Conservation (phyloP, 176 grass and related monocot species). For the Musa schizocarpa region DNA sequence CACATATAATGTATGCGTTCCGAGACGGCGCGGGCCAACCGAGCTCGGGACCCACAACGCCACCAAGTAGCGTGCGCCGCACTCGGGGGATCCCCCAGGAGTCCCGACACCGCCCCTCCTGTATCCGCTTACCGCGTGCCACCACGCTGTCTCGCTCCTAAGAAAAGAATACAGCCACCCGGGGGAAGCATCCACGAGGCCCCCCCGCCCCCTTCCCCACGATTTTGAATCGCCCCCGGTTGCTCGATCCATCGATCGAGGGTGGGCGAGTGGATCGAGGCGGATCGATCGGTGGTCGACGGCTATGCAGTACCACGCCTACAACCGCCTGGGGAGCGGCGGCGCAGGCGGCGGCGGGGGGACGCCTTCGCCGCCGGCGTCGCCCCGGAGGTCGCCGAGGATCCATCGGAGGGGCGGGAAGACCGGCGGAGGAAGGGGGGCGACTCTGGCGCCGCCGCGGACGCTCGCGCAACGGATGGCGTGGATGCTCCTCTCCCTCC, state of each 20-base stretch:
- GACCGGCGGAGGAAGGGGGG: not conserved
- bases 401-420: constrained; percentile 36
- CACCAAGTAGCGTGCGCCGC: not conserved
- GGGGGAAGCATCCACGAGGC: not conserved
- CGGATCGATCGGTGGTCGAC: not conserved
- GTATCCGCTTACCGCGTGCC: not conserved
- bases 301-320: constrained; percentile 42
- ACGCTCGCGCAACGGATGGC: constrained; percentile 32
- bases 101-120: not conserved
- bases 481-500: constrained; percentile 39
- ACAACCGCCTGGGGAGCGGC: constrained; percentile 57
- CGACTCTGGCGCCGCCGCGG: constrained; percentile 9
- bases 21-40: no score
- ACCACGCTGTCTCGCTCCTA: not conserved
- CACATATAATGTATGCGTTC: no score
- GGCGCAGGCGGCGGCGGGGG: constrained; percentile 18
- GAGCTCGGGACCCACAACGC: no score
- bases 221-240: not conserved
- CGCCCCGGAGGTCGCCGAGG: constrained; percentile 47
- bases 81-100: not conserved
- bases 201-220: not conserved
- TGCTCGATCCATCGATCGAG: constrained; percentile 1
- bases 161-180: not conserved
- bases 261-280: not conserved
- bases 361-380: constrained; percentile 55